These are phyloP conservation scores for Phytophthora niederhauseri DNA, from an alignment of 352 stramenopile species.

Conservation along the genomic window DNA sequence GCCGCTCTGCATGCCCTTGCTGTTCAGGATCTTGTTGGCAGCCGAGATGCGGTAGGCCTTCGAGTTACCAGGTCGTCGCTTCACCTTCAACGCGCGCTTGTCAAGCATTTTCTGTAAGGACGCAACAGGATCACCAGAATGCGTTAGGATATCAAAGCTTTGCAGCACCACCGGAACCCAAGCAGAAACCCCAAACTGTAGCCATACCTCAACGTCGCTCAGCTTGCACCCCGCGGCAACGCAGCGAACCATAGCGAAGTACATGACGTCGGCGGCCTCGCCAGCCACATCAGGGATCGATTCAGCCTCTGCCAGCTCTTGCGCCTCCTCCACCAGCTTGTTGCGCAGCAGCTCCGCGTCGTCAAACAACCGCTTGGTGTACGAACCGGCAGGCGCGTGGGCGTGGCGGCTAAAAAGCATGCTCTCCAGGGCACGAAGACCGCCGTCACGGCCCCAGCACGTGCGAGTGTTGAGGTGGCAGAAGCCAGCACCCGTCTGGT, in stretches of 20 bases:
- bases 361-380: conserved; percentile 97
- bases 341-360: conserved; percentile 92
- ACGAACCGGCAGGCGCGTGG: conserved; percentile 93
- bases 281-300: conserved; percentile 89
- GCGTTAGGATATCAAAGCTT: conserved; percentile 14
- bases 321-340: conserved; percentile 97
- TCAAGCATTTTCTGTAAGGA: conserved; percentile 84
- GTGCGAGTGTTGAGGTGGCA: conserved; percentile 93
- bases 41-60: conserved; percentile 89
- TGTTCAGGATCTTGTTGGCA: conserved; percentile 71
- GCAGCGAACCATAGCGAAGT: conserved; percentile 96
- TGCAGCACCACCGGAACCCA: conserved; percentile 10
- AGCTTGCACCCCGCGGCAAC: conserved; percentile 92
- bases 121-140: neutral
- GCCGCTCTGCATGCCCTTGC: conserved; percentile 39
- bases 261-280: conserved; percentile 96
- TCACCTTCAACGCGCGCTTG: conserved; percentile 93
- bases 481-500: conserved; percentile 80
- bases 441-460: conserved; percentile 92
- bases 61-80: conserved; percentile 85
- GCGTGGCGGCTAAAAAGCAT: conserved; percentile 87
- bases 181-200: conserved; percentile 2
- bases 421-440: conserved; percentile 90
- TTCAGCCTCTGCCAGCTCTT: conserved; percentile 93
- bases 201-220: conserved; percentile 87